Conservation (phyloP, 225 moss, liverwort and hornwort species). For the Pleurozium schreberi region DNA sequence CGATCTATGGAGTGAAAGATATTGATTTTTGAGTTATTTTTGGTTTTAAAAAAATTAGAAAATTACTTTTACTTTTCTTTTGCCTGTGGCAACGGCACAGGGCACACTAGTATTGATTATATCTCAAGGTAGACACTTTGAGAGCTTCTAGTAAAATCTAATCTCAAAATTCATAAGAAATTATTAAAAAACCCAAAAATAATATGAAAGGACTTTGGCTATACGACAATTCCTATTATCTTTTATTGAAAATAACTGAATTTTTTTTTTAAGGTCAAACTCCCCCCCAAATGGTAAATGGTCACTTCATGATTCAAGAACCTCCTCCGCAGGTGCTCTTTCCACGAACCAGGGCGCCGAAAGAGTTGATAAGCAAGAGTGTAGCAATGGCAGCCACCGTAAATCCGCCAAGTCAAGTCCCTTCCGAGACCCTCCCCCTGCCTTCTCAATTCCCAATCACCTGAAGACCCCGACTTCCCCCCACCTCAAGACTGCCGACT, state of each 20-base stretch:
- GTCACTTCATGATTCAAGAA: not conserved
- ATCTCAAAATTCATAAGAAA: no score
- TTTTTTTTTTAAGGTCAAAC: no score
- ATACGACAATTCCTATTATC: not conserved
- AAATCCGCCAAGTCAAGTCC: not conserved
- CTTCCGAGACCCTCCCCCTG: not conserved
- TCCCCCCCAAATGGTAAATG: not conserved
- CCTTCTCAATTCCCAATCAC: not conserved
- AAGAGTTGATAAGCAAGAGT: not conserved
- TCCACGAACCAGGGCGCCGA: not conserved
- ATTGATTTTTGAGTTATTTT: no score
- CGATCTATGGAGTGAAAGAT: no score
- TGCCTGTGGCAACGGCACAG: no score
- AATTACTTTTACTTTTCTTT: no score
- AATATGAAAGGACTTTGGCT: not conserved
- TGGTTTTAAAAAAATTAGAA: no score
- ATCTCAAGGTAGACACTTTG: no score
- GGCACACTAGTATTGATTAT: no score
- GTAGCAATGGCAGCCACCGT: not conserved
- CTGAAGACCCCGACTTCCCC: not conserved
- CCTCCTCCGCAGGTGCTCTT: not conserved
- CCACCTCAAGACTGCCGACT: not conserved
- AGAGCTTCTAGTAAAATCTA: no score
- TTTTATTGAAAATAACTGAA: not conserved
- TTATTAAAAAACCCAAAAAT: not conserved